Base-by-base conservation (phyloP, 768 basidiomycete species). In the Rhizopogon sp. region DNA sequence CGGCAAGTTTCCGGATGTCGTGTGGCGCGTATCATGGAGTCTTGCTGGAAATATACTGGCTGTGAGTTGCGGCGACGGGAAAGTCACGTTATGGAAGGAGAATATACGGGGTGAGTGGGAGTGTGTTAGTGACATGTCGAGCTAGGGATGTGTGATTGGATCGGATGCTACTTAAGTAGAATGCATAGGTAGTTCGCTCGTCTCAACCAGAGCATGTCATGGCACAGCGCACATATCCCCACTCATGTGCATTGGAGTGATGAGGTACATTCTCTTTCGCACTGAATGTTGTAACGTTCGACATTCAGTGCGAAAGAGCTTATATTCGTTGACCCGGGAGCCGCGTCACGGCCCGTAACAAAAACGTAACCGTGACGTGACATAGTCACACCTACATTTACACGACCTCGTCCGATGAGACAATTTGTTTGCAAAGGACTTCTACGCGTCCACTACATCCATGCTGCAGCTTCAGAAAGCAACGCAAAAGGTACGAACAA, bases 1-100 rank as follows among this genome's bases (percentile, higher is more conserved):
- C 43, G 90, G 90, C 22, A 93, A 89, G 68, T 98, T 98, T 75
- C 91, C 93, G 2, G 96, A 98, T 67, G 93, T 94, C 5, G 94
- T 98, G 25, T 99, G 96, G 97, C 83, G 95, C n/a, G 93, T 98
- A 35, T 93, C 90, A 43, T 99, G 97, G 97, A 95, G 92, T 60
- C 80, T 98, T 25, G 92, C 95, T 1, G 96, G 96, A 16, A 98
- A 98, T 66, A 81, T 99, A 50, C 78, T 99, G 44, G 95, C 95
- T 0, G 97, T 98, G 43, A 93, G 92, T 69, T 96, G 93, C 70
- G 95, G 94, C 9, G 97, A 99, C 66, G 96, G 97, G 11, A 98
- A 97, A 72, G 96, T 99, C 20, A 93, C 90, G 7, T 75, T 98
- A 49, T 99, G 97, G 96, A 99, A 99, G 72, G 97, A 99, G 75